Conservation (phyloP, 2,329 filamentous ascomycete genomes). For the Gyromitra esculenta region DNA sequence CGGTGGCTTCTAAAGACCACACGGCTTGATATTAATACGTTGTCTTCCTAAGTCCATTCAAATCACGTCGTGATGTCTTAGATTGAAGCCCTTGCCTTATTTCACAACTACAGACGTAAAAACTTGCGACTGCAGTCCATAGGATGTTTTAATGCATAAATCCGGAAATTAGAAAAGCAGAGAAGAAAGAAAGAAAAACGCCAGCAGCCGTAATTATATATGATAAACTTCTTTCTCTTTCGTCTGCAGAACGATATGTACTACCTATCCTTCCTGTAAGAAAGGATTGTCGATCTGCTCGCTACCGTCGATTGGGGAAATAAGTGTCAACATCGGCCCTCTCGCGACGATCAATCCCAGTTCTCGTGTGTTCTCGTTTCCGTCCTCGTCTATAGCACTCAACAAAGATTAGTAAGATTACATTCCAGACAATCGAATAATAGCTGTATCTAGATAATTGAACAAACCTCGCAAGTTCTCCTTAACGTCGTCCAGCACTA, state of each 20-base stretch:
- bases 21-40: too few species aligned
- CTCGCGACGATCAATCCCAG: conserved; percentile 89
- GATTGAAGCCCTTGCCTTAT: too few species aligned
- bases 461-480: conserved; percentile 83
- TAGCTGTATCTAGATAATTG: conserved; percentile 4
- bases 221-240: conserved; percentile 28
- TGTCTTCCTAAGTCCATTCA: too few species aligned
- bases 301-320: conserved; percentile 92
- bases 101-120: not conserved
- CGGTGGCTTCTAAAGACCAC: too few species aligned
- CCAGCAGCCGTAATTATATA: conserved; percentile 38
- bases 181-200: conserved; percentile 35
- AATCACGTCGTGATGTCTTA: too few species aligned
- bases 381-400: conserved; percentile 78
- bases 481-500: conserved; percentile 93
- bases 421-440: not conserved
- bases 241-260: not conserved
- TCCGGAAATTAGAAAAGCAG: not conserved
- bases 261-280: conserved; percentile 66
- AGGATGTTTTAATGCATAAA: conserved; percentile 16
- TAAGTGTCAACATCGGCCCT: conserved; percentile 89
- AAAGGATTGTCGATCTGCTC: conserved; percentile 97
- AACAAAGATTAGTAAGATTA: conserved; percentile 50
- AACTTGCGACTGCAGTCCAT: not conserved
- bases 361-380: conserved; percentile 81